Conservation (phyloP, 2,329 filamentous ascomycete genomes). For the Zymoseptoria crescenta region DNA sequence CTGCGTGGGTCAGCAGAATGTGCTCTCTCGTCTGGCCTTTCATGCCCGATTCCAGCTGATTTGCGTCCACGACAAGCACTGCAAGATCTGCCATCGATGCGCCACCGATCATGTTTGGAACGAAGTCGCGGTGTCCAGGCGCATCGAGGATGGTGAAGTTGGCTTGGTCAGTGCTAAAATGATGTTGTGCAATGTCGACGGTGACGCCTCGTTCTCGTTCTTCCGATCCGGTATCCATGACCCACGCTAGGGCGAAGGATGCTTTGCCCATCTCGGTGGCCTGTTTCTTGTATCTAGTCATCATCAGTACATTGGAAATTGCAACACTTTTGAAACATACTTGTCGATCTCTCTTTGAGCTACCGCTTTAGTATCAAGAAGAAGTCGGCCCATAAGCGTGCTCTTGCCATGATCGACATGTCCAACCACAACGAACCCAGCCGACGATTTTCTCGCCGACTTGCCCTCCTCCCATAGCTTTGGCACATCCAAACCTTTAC, state of each 20-base stretch:
- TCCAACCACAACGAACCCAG: conserved; percentile 47
- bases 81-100: conserved; percentile 94
- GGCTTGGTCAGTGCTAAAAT: conserved; percentile 82
- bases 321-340: conserved; percentile 10
- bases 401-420: conserved; percentile 98
- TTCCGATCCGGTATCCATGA: conserved; percentile 85
- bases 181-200: conserved; percentile 91
- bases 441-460: conserved; percentile 18
- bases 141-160: conserved; percentile 92
- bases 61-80: conserved; percentile 87
- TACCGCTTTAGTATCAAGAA: conserved; percentile 81
- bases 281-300: conserved; percentile 49
- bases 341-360: conserved; percentile 83
- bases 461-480: conserved; percentile 22
- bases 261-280: conserved; percentile 88
- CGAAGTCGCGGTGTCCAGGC: conserved; percentile 89
- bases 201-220: conserved; percentile 87
- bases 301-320: conserved; percentile 3
- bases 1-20: conserved; percentile 77
- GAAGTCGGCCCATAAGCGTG: conserved; percentile 89
- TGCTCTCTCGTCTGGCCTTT: conserved; percentile 94
- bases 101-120: conserved; percentile 98
- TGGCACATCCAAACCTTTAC: conserved; percentile 73
- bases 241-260: conserved; percentile 94
- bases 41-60: conserved; percentile 87